phyloP scores from a whole-genome alignment of 2,329 filamentous ascomycete genomes.

The Penicillium hordei region DNA sequence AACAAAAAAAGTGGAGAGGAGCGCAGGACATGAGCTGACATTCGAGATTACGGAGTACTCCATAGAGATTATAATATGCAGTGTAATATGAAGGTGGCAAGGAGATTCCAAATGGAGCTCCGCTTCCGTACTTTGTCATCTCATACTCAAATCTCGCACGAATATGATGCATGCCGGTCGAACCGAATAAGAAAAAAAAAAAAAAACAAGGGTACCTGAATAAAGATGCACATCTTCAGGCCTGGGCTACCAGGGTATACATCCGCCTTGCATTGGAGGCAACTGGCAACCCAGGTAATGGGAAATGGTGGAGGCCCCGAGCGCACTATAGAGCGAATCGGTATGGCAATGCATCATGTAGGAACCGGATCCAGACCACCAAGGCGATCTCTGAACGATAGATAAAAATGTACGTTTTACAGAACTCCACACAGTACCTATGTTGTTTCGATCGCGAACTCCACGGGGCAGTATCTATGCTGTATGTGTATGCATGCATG shows the following conservation, averaged over 20 bases:
- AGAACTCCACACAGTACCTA: not conserved
- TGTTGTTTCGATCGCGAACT: conserved; percentile 13
- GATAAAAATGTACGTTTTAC: not conserved
- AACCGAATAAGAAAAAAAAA: not conserved
- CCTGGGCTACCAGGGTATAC: conserved; percentile 7
- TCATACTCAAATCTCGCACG: not conserved
- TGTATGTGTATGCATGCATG: conserved; percentile 6
- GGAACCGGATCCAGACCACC: conserved; percentile 1
- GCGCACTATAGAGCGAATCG: not conserved
- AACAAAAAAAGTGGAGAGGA: not conserved
- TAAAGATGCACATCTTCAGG: conserved; percentile 11
- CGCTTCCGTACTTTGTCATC: not conserved
- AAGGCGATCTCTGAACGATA: not conserved
- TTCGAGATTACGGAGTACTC: not conserved
- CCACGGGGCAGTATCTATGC: conserved; percentile 14
- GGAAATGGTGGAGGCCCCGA: conserved; percentile 11
- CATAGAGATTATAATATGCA: too few species aligned
- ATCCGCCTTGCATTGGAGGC: conserved; percentile 27
- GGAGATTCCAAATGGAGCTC: not conserved
- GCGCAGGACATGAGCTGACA: not conserved
- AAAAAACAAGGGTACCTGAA: conserved; percentile 22
- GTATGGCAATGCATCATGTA: not conserved
- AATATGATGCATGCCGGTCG: conserved; percentile 10
- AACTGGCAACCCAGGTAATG: conserved; percentile 22
- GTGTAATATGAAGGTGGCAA: not conserved